phyloP scores from a whole-genome alignment of 805 yeast genomes.

The Candida bentonensis region DNA sequence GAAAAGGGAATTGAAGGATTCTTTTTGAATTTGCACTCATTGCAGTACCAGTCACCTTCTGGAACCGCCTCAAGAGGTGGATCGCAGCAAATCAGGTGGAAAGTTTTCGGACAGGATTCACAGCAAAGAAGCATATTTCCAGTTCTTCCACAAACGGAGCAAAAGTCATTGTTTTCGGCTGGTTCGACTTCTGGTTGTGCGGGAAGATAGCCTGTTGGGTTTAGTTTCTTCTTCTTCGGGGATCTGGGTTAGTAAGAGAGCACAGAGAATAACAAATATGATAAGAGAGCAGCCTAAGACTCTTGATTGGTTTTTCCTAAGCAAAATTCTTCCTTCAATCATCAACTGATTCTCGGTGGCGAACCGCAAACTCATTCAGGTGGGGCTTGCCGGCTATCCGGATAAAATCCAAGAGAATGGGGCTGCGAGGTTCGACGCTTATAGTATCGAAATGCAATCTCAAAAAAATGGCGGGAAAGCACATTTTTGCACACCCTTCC shows the following conservation, averaged over 20 bases:
- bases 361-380: too few species aligned
- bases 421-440: too few species aligned
- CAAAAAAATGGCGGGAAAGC: too few species aligned
- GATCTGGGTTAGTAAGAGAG: neutral
- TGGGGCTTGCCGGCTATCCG: too few species aligned
- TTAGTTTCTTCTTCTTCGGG: neutral
- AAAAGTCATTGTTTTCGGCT: slow-evolving; percentile 64
- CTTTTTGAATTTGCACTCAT: slow-evolving; percentile 45
- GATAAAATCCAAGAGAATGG: too few species aligned
- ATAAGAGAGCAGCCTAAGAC: too few species aligned
- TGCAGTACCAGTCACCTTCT: slow-evolving; percentile 82
- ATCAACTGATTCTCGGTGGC: too few species aligned
- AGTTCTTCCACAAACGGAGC: slow-evolving; percentile 79
- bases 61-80: slow-evolving; percentile 85
- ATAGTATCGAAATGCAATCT: too few species aligned
- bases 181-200: neutral
- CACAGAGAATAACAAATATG: too few species aligned
- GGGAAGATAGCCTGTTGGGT: neutral
- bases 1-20: slow-evolving; percentile 23
- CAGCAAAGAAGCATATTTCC: slow-evolving; percentile 80
- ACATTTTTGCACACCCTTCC: too few species aligned
- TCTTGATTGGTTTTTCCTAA: too few species aligned
- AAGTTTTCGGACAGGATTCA: slow-evolving; percentile 83
- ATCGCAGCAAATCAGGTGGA: slow-evolving; percentile 81
- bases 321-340: too few species aligned